Evolutionary conservation across 2,329 filamentous ascomycete genomes (phyloP).

Genomic region (Acrocalymma vagum): DNA sequence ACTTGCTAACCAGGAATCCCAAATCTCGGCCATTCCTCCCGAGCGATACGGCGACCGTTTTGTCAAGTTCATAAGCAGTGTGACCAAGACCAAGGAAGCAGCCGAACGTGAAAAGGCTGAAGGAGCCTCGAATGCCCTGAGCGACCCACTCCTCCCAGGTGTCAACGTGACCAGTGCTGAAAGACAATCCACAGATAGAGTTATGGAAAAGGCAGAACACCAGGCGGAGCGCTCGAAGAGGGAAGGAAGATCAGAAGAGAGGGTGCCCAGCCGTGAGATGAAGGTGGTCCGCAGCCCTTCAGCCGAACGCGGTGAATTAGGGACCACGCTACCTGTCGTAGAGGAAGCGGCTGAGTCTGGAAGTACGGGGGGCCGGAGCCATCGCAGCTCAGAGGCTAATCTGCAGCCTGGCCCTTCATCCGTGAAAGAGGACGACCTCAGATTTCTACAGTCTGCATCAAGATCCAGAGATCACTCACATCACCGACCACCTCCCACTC

Average conservation of each 20-base stretch:
- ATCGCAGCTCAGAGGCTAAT: slow-evolving; percentile 40
- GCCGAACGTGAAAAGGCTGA: slow-evolving; percentile 66
- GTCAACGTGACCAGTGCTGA: slow-evolving; percentile 42
- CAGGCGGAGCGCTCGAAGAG: slow-evolving; percentile 66
- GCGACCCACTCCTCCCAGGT: slow-evolving; percentile 49
- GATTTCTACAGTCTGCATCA: slow-evolving; percentile 20
- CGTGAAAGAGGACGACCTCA: slow-evolving; percentile 24
- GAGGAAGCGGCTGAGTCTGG: slow-evolving; percentile 85
- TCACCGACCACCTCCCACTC: slow-evolving; percentile 53
- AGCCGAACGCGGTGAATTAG: slow-evolving; percentile 63
- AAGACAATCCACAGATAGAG: slow-evolving; percentile 57
- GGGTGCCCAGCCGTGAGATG: slow-evolving; percentile 70
- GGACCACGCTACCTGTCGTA: slow-evolving; percentile 78
- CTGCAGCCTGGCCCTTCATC: slow-evolving; percentile 19
- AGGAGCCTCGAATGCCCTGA: slow-evolving; percentile 36
- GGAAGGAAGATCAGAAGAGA: slow-evolving; percentile 57
- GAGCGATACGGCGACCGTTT: slow-evolving; percentile 94
- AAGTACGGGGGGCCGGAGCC: slow-evolving; percentile 69
- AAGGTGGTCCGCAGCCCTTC: slow-evolving; percentile 65
- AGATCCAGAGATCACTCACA: slow-evolving; percentile 36
- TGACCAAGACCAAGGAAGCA: slow-evolving; percentile 91
- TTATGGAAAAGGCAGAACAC: slow-evolving; percentile 68
- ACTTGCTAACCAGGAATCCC: slow-evolving; percentile 78
- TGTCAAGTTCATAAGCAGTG: slow-evolving; percentile 86
- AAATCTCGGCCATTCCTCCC: slow-evolving; percentile 93